Evolutionary conservation across 225 moss, liverwort and hornwort species (phyloP), one percentile per base, ranked within the genome.

Genomic region (Marchantia polymorpha): DNA sequence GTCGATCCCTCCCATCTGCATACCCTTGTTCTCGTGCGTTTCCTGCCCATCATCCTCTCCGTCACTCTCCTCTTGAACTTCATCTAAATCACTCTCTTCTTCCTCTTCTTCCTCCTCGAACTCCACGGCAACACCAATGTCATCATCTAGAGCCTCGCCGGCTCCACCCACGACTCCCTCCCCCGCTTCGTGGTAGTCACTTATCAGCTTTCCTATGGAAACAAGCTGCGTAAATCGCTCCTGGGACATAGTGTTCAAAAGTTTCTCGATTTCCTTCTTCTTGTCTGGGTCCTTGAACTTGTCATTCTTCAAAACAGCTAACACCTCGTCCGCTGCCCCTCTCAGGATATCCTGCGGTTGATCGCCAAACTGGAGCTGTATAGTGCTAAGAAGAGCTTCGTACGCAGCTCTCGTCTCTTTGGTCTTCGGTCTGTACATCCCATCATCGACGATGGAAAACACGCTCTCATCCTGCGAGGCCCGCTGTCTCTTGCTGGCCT

Each of bases 21-120:
- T 96, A 53, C 90, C 96, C 51, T 92, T 91, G 66, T 93, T 90
- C 84, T 96, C 92, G 48, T 92, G 91, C n/a, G 91, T 91, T 84
- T 96, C 95, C 86, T 95, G 93, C 12, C 93, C 95, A 76, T 95
- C 95, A 74, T 95, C 95, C 73, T 95, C 95, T 15, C 88, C 94
- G 61, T 94, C 96, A 69, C 91, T 96, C 68, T 96, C 96, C 86
- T 96, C 96, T 64, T 96, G 92, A 30, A 96, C 96, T 86, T 96
- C 96, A 67, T 96, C 96, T 78, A 91, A 86, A 83, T 96, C 96
- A 58, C 93, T 93, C 72, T 96, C 96, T 69, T 96, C 94, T 65
- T 96, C 96, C 68, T 94, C 96, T 77, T 96, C 96, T 72, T 96
- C 95, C 76, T 96, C 96, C 83, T 96, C 95, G 51, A 96, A 96